Base-by-base conservation (phyloP, 768 basidiomycete species). In the Exsudoporus frostii region DNA sequence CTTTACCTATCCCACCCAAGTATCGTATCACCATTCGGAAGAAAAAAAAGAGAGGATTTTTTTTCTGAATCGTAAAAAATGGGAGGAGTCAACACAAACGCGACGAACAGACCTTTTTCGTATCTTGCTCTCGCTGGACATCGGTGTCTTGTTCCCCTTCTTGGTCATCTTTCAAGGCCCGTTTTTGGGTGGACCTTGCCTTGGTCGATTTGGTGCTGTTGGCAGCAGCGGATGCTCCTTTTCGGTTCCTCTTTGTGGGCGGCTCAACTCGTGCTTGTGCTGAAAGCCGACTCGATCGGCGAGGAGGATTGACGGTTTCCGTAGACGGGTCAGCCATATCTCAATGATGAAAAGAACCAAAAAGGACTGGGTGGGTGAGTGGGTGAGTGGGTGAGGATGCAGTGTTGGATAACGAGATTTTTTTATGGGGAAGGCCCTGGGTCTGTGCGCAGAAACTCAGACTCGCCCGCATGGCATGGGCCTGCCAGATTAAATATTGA, bases 261-360 rank as follows among this genome's bases (percentile, higher is more conserved):
- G 48, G 60, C 17, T 73, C 68, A n/a, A 69, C 65, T 50, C 72
- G 74, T 33, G 78, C 76, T 53, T 78, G 76, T 7, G 78, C 66
- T 4, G 81, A 79, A 51, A 85, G 77, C 47, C 85, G 71, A 15
- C 76, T 74, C 5, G 85, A 87, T 51, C 85, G 75, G 54, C 84
- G 74, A 9, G 79, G 77, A 14, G 57, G n/a, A 4, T 44, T 19
- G 30, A 78, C 73, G 15, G 19, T n/a, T 4, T 64, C 63, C 6
- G 24, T 15, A 1, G 33, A 34, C 7, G 15, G 3, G 39, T 57
- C 61, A 30, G 52, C 45, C 64, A 66, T 65, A 32, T 24, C 1
- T 17, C 13, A 33, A 19, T 25, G 25, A 27, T 32, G 24, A 25
- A n/a, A 10, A 11, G 34, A 36, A n/a, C 37, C 13, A 15, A 11